phyloP scores from a whole-genome alignment of 73 alveolate species.

The Tetrahymena borealis region DNA sequence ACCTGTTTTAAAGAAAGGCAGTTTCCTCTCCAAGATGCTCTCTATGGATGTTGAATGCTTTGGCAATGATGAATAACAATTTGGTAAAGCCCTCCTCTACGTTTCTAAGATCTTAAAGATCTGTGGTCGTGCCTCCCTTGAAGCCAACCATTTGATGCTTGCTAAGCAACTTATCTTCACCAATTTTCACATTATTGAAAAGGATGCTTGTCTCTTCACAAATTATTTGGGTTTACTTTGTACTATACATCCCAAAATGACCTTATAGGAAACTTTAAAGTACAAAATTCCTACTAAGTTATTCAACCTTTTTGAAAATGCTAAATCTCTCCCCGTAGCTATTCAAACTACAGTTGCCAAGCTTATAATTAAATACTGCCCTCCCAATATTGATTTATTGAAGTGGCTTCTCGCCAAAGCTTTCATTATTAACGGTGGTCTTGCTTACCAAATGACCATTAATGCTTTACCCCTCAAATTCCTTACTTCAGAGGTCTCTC shows the following conservation, averaged over 20 bases:
- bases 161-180: neutral
- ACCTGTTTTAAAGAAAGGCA: neutral
- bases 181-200: neutral
- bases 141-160: neutral
- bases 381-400: neutral
- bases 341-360: neutral
- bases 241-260: neutral
- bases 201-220: neutral
- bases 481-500: neutral
- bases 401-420: conserved; percentile 4
- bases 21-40: neutral
- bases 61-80: neutral
- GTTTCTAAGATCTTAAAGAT: neutral
- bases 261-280: neutral
- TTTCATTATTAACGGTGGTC: neutral
- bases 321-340: neutral
- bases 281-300: neutral
- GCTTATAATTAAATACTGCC: neutral
- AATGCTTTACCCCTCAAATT: neutral
- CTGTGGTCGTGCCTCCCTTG: neutral
- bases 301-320: neutral
- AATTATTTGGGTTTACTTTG: neutral
- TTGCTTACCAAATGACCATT: neutral
- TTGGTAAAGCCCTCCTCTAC: neutral
- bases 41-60: neutral